Base-by-base conservation (phyloP, 139 green algal species). In the Prasinococcaceae sp. region DNA sequence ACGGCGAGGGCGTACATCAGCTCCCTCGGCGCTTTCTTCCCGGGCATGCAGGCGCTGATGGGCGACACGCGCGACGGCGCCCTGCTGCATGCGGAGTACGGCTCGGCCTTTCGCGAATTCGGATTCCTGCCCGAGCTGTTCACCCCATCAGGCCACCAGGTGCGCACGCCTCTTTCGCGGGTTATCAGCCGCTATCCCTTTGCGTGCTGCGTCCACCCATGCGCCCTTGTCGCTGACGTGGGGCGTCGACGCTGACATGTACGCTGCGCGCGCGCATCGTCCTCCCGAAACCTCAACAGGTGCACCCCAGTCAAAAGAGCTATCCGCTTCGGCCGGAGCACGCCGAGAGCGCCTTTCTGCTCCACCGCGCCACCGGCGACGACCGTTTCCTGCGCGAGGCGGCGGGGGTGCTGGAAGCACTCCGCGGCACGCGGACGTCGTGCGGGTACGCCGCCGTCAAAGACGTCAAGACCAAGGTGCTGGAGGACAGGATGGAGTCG, bases 301-400 rank as follows among this genome's bases (percentile, higher is more conserved):
- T 55, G 50, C 61, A 70, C 33, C 32, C 55, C 5, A 42, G 44
- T 1, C 51, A 75, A 50, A 45, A 30, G 17, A 33, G 23, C 16
- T 68, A 75, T 35, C 75, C 73, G 3, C 61, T 93, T 44, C 68
- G 89, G 22, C 89, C 89, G 2, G 89, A 97, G 59, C 66, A 94
- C 30, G 75, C 86, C 17, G 89, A 97, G 74, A 83, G 63, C 41
- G 88, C 83, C 2, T 97, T 74, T 67, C 47, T 87, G 59, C 69
- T 97, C 52, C 70, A 86, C 39, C 55, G 73, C 14, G 62, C 75
- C 17, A 92, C 78, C 2, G 30, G 43, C 0, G 63, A 78, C 40
- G 26, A 20, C 12, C 22, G 4, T 4, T 69, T 61, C 25, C 42
- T 67, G 32, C 30, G 33, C 8, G 50, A 39, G 3, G 73, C 42